Conservation (phyloP, 1,284 basidiomycete genomes). For the Ganoderma lucidum region DNA sequence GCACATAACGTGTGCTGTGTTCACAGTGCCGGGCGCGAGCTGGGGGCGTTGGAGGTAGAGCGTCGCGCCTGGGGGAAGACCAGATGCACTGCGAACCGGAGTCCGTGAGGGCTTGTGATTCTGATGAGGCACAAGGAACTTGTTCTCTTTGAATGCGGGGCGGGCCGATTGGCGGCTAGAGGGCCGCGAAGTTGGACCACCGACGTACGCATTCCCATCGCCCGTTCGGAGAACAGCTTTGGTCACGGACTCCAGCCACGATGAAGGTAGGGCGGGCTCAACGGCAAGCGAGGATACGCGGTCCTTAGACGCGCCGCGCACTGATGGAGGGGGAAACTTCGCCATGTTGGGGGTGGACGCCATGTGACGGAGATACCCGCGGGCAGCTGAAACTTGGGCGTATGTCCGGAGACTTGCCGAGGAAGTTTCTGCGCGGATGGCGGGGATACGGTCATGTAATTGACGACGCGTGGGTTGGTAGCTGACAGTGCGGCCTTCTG, state of each 20-base stretch:
- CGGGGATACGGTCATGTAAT: conserved; percentile 29
- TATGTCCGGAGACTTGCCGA: conserved; percentile 41
- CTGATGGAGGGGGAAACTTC: conserved; percentile 21
- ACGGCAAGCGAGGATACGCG: conserved; percentile 18
- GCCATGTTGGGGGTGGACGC: conserved; percentile 66
- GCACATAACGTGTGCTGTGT: conserved; percentile 63
- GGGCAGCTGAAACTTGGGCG: conserved; percentile 55
- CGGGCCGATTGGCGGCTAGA: conserved; percentile 32
- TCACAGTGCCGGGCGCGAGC: conserved; percentile 52
- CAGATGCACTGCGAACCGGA: conserved; percentile 27
- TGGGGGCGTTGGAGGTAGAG: conserved; percentile 38
- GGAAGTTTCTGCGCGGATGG: conserved; percentile 39
- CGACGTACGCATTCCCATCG: conserved; percentile 52
- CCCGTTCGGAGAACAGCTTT: conserved; percentile 59
- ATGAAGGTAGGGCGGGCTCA: conserved; percentile 52
- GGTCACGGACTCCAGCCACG: conserved; percentile 71
- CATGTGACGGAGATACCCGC: conserved; percentile 74
- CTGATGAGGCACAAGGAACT: conserved; percentile 24
- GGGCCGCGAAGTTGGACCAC: conserved; percentile 45
- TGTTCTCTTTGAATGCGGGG: conserved; percentile 31
- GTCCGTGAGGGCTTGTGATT: conserved; percentile 28
- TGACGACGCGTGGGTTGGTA: conserved; percentile 30
- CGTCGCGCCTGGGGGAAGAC: conserved; percentile 34
- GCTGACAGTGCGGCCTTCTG: conserved; percentile 31
- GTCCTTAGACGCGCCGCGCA: conserved; percentile 28